Evolutionary conservation across 768 basidiomycete species (phyloP).

Genomic region (Mrakia frigida): DNA sequence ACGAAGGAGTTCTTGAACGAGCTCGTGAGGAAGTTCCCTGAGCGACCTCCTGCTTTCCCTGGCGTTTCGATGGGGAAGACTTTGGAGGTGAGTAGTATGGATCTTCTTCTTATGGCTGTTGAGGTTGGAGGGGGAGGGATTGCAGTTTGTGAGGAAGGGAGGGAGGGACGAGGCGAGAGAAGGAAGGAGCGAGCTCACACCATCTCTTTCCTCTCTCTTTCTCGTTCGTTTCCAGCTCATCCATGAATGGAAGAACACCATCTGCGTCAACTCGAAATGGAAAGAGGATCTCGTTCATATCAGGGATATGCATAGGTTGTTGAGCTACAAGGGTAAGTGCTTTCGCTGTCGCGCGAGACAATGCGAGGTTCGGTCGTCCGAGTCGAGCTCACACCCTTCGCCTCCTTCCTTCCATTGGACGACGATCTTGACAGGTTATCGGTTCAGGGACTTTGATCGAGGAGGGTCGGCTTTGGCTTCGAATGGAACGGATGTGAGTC

Average conservation of each 20-base stretch:
- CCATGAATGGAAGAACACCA: slow-evolving; percentile 87
- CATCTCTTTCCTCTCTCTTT: neutral
- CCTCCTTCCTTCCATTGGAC: neutral
- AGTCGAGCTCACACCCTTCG: neutral
- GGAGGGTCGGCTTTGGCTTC: slow-evolving; percentile 41
- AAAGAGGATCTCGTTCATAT: slow-evolving; percentile 96
- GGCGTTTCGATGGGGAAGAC: slow-evolving; percentile 92
- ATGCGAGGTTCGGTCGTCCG: neutral
- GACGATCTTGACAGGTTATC: slow-evolving; percentile 47
- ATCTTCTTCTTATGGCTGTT: neutral
- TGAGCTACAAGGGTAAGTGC: slow-evolving; percentile 76
- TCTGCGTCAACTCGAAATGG: slow-evolving; percentile 82
- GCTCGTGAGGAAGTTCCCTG: slow-evolving; percentile 93
- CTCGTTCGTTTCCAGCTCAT: slow-evolving; percentile 52
- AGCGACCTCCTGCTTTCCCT: slow-evolving; percentile 90
- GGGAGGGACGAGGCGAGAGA: neutral
- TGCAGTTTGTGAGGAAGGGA: neutral
- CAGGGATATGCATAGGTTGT: slow-evolving; percentile 89
- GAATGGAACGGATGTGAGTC: slow-evolving; percentile 46
- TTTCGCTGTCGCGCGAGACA: too few relatives aligned
- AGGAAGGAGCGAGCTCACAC: slow-evolving; percentile 1
- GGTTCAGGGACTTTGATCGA: slow-evolving; percentile 48
- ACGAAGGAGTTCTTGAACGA: slow-evolving; percentile 99
- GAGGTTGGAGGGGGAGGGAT: neutral
- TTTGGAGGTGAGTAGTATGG: slow-evolving; percentile 54